Evolutionary conservation across 768 basidiomycete genomes (phyloP), one percentile per base, ranked within the genome.

Genomic region (Tulasnella sp.): DNA sequence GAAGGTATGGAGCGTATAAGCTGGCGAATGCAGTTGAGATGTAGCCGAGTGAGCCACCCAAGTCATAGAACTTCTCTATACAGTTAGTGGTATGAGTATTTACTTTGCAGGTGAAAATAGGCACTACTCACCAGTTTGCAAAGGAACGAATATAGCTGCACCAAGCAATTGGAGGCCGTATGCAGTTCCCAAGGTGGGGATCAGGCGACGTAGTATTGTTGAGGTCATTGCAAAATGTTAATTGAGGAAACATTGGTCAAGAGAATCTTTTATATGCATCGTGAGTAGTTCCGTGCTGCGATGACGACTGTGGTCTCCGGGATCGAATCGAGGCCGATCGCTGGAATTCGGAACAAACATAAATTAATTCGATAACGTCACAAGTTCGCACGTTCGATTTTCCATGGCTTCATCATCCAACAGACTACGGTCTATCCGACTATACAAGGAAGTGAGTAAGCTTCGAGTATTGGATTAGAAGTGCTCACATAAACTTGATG

Each of bases 401-500:
- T 44, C 42, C 42, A 44, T 28, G 42, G 22, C 24, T 16, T 16
- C 42, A 44, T 44, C 48, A 10, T n/a, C 24, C 3, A 48, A 46
- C 20, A 1, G 84, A 22, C 63, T 77, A 37, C 75, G 83, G 31
- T 83, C 77, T 1, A 66, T 87, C 5, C 72, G 77, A 0, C 66
- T 89, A 27, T 90, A 89, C 69, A 90, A 88, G 61, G 83, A 88
- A 44, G 54, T 56, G 5, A 13, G 40, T n/a, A 24, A 15, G 27
- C 16, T n/a, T 32, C 15, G 13, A 27, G n/a, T 16, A 32, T 20
- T 16, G 33, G 19, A 22, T 48, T 34, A 10, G 22, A 9, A 29
- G 27, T 2, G 3, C 33, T 19, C 27, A n/a, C 13, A 25, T 34
- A 27, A 34, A 15, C 29, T 27, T 15, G 16, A 20, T 15, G 13